Evolutionary conservation across 495 filamentous ascomycete genomes (phyloP).

Genomic region (Lichenothelia convexa): DNA sequence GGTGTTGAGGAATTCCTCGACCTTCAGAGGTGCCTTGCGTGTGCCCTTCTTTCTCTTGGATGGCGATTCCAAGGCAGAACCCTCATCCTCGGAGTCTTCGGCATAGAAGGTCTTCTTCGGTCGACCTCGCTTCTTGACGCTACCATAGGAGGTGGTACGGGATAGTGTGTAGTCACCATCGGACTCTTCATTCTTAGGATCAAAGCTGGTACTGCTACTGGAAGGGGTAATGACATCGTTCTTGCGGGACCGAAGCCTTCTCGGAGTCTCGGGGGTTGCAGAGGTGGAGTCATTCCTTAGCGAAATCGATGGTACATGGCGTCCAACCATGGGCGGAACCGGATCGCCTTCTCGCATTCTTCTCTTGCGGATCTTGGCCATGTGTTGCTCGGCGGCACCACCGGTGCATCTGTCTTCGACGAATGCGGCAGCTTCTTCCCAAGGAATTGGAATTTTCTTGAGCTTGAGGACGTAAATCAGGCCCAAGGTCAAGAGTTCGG

Average conservation of each 20-base stretch:
- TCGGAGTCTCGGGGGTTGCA: too few relatives aligned
- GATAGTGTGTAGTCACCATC: background rate
- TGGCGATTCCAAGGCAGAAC: too few relatives aligned
- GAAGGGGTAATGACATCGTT: background rate
- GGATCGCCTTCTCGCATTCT: background rate
- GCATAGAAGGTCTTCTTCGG: background rate
- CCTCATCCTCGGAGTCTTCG: too few relatives aligned
- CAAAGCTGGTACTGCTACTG: background rate
- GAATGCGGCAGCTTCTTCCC: background rate
- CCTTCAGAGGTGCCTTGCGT: too few relatives aligned
- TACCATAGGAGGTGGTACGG: too few relatives aligned
- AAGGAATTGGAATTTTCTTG: background rate
- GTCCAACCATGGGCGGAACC: too few relatives aligned
- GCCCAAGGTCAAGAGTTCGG: too few relatives aligned
- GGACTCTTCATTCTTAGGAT: background rate
- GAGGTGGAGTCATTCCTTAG: too few relatives aligned
- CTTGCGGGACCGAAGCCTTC: too few relatives aligned
- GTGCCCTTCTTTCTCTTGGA: too few relatives aligned
- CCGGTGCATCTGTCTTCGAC: background rate
- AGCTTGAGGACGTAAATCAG: background rate
- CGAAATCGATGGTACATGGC: background rate
- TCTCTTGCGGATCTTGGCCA: conserved; percentile 1
- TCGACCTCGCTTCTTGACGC: background rate
- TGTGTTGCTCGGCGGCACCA: background rate
- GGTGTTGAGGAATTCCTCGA: too few relatives aligned